Evolutionary conservation across 2,329 filamentous ascomycete genomes (phyloP).

Genomic region (Penicillium rolfsii): DNA sequence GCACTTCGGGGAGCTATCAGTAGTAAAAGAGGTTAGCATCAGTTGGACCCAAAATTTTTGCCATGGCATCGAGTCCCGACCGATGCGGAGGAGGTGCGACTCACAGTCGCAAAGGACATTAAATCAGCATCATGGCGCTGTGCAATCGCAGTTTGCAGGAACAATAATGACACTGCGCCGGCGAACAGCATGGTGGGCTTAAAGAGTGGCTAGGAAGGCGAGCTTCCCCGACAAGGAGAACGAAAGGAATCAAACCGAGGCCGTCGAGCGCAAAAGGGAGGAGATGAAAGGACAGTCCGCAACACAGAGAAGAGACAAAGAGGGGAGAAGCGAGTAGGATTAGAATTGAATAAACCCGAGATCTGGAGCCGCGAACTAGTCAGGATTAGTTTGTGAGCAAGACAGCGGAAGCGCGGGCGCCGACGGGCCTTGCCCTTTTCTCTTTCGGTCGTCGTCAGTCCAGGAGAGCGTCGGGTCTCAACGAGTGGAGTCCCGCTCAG

Average conservation of each 20-base stretch:
- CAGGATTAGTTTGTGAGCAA: not conserved
- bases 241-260: constrained; percentile 12
- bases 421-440: not conserved
- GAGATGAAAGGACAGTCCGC: not conserved
- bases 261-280: constrained; percentile 4
- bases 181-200: constrained; percentile 32
- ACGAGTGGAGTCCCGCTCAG: constrained; percentile 11
- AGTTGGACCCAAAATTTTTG: not conserved
- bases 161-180: constrained; percentile 29
- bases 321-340: constrained; percentile 8
- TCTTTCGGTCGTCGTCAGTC: constrained; percentile 7
- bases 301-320: constrained; percentile 10
- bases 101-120: constrained; percentile 41
- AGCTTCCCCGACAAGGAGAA: constrained; percentile 20
- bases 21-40: constrained; percentile 10
- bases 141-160: constrained; percentile 28
- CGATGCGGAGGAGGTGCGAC: constrained; percentile 8
- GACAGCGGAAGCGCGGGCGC: constrained; percentile 1
- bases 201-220: constrained; percentile 36
- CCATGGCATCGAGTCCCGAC: not conserved
- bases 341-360: not conserved
- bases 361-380: not conserved
- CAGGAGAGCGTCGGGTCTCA: constrained; percentile 2
- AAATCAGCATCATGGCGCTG: constrained; percentile 36
- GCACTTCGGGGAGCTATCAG: constrained; percentile 36